Evolutionary conservation across 768 basidiomycete genomes (phyloP), one percentile per base, ranked within the genome.

Genomic region (Lentinula edodes): DNA sequence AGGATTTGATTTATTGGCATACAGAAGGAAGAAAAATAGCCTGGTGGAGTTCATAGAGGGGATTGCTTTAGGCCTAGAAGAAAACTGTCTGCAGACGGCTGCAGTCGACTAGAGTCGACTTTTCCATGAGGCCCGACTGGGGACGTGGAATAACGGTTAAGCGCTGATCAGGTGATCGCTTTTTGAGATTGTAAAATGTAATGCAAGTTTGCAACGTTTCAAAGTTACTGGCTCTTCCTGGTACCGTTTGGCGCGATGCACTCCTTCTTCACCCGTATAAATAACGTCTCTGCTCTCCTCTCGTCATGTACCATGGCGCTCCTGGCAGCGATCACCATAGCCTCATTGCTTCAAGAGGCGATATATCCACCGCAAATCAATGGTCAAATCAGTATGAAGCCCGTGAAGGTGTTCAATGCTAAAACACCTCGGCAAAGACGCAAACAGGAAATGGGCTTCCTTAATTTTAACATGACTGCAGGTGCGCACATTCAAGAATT

Each of bases 401-500:
- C 50, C 75, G 77, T 48, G 3, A 56, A 42, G 13, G 55, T 56
- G 23, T 75, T 68, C 64, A 71, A 70, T 34, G 68, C 74, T 16
- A 74, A 72, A 55, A 62, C 68, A 38, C 71, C 76, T 57, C 74
- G 78, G 12, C 80, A 80, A 65, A 71, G 74, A 1, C 73, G 73
- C 63, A 76, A 72, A 58, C 80, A 83, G 64, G 86, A 87, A 65
- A 77, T 79, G 53, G 81, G 80, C 3, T 86, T 87, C 67, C 75
- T 83, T 39, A 79, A 81, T 66, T 87, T 87, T 71, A 79, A 86
- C 67, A 68, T 84, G 41, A 73, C 75, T 38, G 83, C 85, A 45
- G 85, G 85, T 84, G 18, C 8, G 36, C 61, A 39, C 32, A 64
- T 52, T 36, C 52, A 34, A 18, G 15, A 38, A 60, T 20, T 32